Conservation (phyloP, 108 stramenopile genomes). For the Aurantiochytrium sp. region DNA sequence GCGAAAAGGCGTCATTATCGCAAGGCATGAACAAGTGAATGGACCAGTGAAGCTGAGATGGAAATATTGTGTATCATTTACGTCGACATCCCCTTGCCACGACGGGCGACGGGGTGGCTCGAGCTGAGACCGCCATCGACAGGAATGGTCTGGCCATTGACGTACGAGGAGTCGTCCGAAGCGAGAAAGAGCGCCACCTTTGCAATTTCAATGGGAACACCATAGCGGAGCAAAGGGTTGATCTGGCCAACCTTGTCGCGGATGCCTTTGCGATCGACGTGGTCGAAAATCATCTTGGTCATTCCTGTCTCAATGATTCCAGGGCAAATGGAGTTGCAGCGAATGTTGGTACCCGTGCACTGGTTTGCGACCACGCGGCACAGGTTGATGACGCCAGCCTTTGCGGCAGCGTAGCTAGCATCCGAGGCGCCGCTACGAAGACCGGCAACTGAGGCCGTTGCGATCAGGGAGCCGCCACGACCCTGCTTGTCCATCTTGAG, state of each 20-base stretch:
- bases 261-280: neutral
- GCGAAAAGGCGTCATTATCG: too few relatives aligned
- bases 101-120: neutral
- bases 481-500: neutral
- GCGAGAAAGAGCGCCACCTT: constrained; percentile 4
- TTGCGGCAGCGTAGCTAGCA: neutral
- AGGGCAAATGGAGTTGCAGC: constrained; percentile 11
- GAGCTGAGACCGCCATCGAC: neutral
- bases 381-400: constrained; percentile 8
- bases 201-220: neutral
- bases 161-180: neutral
- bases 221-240: neutral
- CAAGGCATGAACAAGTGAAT: too few relatives aligned
- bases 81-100: neutral
- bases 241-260: constrained; percentile 12
- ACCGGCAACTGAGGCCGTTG: neutral
- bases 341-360: neutral
- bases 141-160: neutral
- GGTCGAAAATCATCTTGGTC: neutral
- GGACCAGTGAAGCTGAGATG: too few relatives aligned
- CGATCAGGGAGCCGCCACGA: neutral
- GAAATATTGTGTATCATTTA: neutral
- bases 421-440: neutral
- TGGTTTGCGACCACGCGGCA: constrained; percentile 2
- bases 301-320: constrained; percentile 7